Percentiles rank a stretch among this genome's conserved stretches.
phyloP scores from a whole-genome alignment of 1,139 yeast genomes.

The Lipomyces yarrowii region DNA sequence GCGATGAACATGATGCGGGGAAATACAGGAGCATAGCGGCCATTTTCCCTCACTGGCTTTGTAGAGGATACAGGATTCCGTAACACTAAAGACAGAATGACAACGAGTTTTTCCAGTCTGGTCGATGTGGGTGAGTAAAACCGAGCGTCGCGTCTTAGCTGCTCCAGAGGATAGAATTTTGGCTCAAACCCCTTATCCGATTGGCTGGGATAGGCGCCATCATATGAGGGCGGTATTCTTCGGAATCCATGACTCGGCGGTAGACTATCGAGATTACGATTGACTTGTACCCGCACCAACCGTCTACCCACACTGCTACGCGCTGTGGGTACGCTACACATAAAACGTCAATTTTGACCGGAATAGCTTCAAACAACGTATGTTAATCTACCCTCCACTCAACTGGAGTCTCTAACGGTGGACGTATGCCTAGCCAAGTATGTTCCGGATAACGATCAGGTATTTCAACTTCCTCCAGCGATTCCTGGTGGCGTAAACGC shows the following conservation, averaged over 20 bases:
- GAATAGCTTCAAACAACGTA: too few relatives aligned
- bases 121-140: neutral
- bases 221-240: neutral
- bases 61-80: neutral
- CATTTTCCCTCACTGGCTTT: neutral
- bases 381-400: neutral
- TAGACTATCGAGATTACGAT: neutral
- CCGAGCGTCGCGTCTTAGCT: neutral
- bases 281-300: neutral
- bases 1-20: neutral
- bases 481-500: neutral
- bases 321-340: too few relatives aligned
- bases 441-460: neutral
- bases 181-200: neutral
- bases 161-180: neutral
- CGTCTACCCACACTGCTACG: too few relatives aligned
- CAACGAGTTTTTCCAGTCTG: neutral
- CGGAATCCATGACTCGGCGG: neutral
- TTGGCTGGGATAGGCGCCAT: neutral
- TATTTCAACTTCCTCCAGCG: neutral
- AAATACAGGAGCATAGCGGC: neutral
- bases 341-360: too few relatives aligned
- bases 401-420: neutral
- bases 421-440: neutral
- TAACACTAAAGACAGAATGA: neutral